These are phyloP conservation scores for Aspergillus conjunctus DNA, from an alignment of 495 filamentous ascomycete species.

Conservation along the genomic window DNA sequence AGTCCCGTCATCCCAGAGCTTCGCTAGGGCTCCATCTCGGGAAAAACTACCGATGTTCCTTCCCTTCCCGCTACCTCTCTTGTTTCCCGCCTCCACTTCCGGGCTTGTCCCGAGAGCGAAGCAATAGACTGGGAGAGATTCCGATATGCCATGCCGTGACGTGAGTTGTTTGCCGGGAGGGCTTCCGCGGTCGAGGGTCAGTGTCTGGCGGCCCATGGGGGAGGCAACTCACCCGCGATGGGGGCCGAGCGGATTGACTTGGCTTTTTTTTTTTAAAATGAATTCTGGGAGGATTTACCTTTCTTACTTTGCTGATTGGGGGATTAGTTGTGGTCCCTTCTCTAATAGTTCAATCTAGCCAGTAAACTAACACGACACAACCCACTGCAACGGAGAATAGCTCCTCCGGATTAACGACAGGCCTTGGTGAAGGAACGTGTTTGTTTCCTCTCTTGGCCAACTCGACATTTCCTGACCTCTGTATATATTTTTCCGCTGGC, in stretches of 20 bases:
- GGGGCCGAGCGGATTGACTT: background rate
- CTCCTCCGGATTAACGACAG: slow-evolving; percentile 3
- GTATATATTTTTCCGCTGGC: background rate
- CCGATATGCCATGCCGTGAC: slow-evolving; percentile 10
- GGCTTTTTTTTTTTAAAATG: background rate
- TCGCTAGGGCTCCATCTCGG: background rate
- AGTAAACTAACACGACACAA: no score
- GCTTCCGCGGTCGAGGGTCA: slow-evolving; percentile 9
- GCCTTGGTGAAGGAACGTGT: slow-evolving; percentile 3
- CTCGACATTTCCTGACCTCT: background rate
- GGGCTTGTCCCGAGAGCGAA: slow-evolving; percentile 18
- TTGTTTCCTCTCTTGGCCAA: background rate
- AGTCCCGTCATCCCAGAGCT: background rate
- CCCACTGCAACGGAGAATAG: slow-evolving; percentile 9
- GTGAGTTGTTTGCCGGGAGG: slow-evolving; percentile 1
- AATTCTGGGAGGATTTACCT: background rate
- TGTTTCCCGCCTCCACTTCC: slow-evolving; percentile 6
- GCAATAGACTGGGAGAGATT: background rate
- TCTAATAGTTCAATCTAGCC: background rate
- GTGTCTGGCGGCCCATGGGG: background rate
- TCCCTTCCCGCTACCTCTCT: slow-evolving; percentile 13
- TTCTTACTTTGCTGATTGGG: background rate
- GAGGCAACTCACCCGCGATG: background rate
- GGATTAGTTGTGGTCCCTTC: background rate
- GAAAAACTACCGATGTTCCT: slow-evolving; percentile 19